phyloP scores from a whole-genome alignment of 2,329 filamentous ascomycete genomes.

The Xenosphaeropsis pyriputrescens region DNA sequence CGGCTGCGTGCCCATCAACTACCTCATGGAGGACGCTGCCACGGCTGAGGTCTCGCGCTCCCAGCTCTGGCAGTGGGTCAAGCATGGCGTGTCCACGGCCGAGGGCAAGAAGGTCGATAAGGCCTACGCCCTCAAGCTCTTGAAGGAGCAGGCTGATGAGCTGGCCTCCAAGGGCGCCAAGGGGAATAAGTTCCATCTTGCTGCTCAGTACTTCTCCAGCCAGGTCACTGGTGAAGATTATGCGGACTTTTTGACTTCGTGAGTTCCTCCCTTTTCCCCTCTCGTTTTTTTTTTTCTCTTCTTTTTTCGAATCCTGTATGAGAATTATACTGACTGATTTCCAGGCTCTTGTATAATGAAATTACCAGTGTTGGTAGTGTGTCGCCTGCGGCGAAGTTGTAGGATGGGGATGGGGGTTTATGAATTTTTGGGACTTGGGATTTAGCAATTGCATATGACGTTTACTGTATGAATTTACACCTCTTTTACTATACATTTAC shows the following conservation, averaged over 20 bases:
- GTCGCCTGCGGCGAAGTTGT: conserved; percentile 18
- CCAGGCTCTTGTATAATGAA: conserved; percentile 71
- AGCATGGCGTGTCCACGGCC: conserved; percentile 56
- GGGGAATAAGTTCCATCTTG: conserved; percentile 85
- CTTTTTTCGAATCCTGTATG: no score
- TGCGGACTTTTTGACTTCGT: conserved; percentile 86
- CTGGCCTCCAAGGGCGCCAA: conserved; percentile 61
- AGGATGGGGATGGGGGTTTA: neutral
- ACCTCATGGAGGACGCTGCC: conserved; percentile 94
- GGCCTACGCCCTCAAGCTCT: conserved; percentile 71
- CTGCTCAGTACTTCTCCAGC: conserved; percentile 79
- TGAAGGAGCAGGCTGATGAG: conserved; percentile 72
- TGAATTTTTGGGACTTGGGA: no score
- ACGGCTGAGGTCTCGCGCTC: conserved; percentile 90
- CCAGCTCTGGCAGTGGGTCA: conserved; percentile 95
- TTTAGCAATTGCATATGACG: no score
- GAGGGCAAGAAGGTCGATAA: conserved; percentile 92
- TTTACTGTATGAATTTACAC: no score
- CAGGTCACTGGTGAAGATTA: conserved; percentile 98
- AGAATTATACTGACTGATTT: conserved; percentile 7
- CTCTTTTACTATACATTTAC: no score
- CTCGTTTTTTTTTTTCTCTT: no score
- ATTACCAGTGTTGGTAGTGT: conserved; percentile 55
- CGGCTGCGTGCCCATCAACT: conserved; percentile 95
- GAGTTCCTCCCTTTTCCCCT: conserved; percentile 22